Conservation (phyloP, 495 filamentous ascomycete genomes). For the Penicillium herquei region DNA sequence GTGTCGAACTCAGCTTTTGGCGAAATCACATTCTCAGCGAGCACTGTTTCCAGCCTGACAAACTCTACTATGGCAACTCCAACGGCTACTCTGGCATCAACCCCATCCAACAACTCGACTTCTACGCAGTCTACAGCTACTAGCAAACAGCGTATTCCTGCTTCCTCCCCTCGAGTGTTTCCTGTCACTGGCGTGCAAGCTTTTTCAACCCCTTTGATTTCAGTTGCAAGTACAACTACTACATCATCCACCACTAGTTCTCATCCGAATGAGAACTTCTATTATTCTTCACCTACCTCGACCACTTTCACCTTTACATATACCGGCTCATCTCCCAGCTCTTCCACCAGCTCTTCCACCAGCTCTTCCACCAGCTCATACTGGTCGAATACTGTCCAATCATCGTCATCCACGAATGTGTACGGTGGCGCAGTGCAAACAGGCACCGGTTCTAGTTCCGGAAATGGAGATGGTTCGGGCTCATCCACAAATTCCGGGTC, state of each 20-base stretch:
- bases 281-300: not conserved
- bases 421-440: constrained; percentile 9
- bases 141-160: constrained; percentile 1
- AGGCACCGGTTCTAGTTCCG: constrained; percentile 2
- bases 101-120: not conserved
- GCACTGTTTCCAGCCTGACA: not conserved
- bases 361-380: not conserved
- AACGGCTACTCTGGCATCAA: not conserved
- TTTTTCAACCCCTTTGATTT: constrained; percentile 14
- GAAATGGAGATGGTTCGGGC: constrained; percentile 4
- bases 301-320: not conserved
- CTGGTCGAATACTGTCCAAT: not conserved
- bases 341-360: too few relatives aligned
- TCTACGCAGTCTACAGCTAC: constrained; percentile 1
- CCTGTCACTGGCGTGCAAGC: constrained; percentile 8
- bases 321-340: not conserved
- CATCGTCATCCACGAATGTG: constrained; percentile 7
- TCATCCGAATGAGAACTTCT: not conserved
- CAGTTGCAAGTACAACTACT: constrained; percentile 11
- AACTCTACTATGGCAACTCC: not conserved
- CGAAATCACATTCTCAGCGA: constrained; percentile 10
- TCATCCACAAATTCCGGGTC: constrained; percentile 18
- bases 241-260: constrained; percentile 9
- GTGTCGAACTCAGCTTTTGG: constrained; percentile 13
- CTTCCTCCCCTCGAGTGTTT: constrained; percentile 10